Evolutionary conservation across 257 asterid genomes (phyloP), one percentile per base, ranked within the genome.

Genomic region (Jacaranda mimosifolia): DNA sequence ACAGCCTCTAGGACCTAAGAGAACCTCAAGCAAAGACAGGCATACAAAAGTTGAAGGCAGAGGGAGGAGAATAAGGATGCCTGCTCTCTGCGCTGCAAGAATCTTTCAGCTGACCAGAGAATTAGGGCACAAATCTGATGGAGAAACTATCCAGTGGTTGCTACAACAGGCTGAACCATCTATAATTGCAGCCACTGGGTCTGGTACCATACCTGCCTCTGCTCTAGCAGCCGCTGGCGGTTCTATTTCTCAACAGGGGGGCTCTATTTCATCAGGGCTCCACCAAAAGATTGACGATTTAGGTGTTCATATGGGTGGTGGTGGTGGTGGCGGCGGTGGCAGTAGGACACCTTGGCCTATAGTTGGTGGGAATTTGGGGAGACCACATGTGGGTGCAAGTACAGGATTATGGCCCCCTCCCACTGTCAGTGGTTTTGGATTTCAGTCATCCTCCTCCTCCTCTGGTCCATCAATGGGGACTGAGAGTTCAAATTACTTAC

Each of bases 1-100:
- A 45, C 85, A 79, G 11, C 85, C 82, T 7, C 76, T 90, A 56
- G 90, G 85, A 13, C 94, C 97, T 1, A 90, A 88, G 59, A 72
- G 92, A 66, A 87, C 80, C 83, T 90, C 96, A 4, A 90, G 87
- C 82, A 91, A 91, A 63, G 95, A 91, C 74, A 83, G 97, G 15
- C 97, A 91, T 77, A 91, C 92, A 0, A 91, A 91, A 55, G 97
- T 91, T 4, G 97, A 91, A 70, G 97, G 97, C 53, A 81, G 97
- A 32, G 97, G 97, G 18, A 78, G 97, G 66, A 80, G 97, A 67
- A 91, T 91, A 11, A 82, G 97, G 85, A 91, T 91, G 97, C 97
- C 97, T 5, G 95, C 95, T 11, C 86, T 91, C 1, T 89, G 92
- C 67, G 97, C 97, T 7, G 95, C 97, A 9, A 84, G 97, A 59